These are phyloP conservation scores for Stagonosporopsis chrysanthemi DNA, from an alignment of 2,329 filamentous ascomycete species.

Conservation along the genomic window DNA sequence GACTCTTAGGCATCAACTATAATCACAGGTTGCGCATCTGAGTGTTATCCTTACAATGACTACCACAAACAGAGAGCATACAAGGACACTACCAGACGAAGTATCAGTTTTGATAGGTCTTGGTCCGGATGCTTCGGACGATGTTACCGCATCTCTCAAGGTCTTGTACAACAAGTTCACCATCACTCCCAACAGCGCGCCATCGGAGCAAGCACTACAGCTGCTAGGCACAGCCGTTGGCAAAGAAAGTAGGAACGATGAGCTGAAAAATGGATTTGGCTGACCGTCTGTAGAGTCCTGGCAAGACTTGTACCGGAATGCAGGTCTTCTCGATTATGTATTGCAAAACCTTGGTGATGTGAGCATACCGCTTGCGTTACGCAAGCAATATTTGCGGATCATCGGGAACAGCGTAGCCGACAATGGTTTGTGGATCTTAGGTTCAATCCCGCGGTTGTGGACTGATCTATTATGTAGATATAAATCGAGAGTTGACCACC, in stretches of 20 bases:
- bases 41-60: constrained; percentile 3
- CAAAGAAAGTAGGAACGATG: constrained; percentile 33
- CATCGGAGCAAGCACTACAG: constrained; percentile 25
- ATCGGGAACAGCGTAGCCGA: constrained; percentile 51
- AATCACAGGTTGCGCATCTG: background rate
- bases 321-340: constrained; percentile 41
- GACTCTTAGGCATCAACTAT: background rate
- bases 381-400: constrained; percentile 47
- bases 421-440: constrained; percentile 30
- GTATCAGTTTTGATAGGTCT: constrained; percentile 1
- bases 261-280: constrained; percentile 5
- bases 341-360: constrained; percentile 35
- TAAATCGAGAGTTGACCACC: constrained; percentile 40
- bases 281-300: constrained; percentile 41
- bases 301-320: constrained; percentile 38
- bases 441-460: background rate
- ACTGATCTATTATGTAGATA: constrained; percentile 39
- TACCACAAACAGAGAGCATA: background rate
- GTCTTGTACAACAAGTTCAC: constrained; percentile 6
- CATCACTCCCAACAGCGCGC: background rate
- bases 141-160: background rate
- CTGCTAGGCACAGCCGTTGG: constrained; percentile 46
- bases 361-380: constrained; percentile 25
- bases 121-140: constrained; percentile 2
- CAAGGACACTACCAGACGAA: constrained; percentile 1